Conservation (phyloP, 129 eudicot species). For the Flaveria brownii region DNA sequence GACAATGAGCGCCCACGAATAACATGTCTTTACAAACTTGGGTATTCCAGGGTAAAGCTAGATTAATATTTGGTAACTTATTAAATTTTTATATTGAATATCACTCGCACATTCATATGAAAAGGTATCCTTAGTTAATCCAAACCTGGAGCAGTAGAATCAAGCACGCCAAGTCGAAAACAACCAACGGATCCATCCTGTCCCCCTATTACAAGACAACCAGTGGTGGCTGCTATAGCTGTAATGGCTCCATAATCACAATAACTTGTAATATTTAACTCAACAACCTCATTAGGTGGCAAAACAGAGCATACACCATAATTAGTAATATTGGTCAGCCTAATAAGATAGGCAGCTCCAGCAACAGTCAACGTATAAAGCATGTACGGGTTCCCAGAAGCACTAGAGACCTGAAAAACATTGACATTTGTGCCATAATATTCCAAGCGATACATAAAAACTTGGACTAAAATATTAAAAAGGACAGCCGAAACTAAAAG, state of each 20-base stretch:
- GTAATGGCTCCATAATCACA: conserved; percentile 59
- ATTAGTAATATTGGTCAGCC: conserved; percentile 44
- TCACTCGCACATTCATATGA: not conserved
- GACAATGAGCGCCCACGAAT: not conserved
- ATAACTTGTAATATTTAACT: conserved; percentile 47
- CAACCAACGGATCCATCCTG: conserved; percentile 72
- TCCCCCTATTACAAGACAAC: conserved; percentile 76
- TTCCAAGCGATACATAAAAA: not conserved
- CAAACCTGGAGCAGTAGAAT: conserved; percentile 67
- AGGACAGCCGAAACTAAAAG: conserved; percentile 7
- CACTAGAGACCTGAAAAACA: conserved; percentile 42
- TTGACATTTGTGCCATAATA: conserved; percentile 19
- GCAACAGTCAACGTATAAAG: conserved; percentile 62
- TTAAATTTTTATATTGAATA: not conserved
- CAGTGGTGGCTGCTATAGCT: conserved; percentile 66
- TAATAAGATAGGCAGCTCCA: conserved; percentile 70
- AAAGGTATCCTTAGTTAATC: not conserved
- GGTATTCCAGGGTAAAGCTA: conserved; percentile 8
- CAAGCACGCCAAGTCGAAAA: conserved; percentile 72
- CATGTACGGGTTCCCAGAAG: conserved; percentile 56
- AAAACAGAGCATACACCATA: conserved; percentile 57
- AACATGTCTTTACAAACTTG: not conserved
- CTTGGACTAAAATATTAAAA: not conserved
- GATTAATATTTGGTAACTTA: not conserved
- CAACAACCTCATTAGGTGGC: conserved; percentile 55